These are phyloP conservation scores for Trametes maxima DNA, from an alignment of 768 basidiomycete species.

Conservation along the genomic window DNA sequence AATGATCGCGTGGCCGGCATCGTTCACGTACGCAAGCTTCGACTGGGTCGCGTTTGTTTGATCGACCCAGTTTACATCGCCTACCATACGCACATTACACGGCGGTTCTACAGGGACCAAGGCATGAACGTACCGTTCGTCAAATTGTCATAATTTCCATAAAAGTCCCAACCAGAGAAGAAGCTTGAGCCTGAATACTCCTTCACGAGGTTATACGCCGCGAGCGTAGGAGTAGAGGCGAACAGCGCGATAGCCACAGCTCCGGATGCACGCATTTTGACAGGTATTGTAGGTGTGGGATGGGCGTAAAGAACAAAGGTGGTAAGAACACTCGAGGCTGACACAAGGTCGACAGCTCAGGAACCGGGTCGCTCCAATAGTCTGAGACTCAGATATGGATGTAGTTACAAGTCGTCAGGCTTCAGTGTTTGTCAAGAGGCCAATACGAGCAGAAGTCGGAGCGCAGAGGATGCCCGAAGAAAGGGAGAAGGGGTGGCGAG, in stretches of 20 bases:
- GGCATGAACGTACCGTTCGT: conserved; percentile 32
- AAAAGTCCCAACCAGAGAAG: conserved; percentile 49
- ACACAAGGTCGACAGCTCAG: too few relatives aligned
- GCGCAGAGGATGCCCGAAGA: background rate
- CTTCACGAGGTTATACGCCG: conserved; percentile 38
- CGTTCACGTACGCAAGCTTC: conserved; percentile 61
- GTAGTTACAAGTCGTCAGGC: background rate
- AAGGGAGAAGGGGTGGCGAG: background rate
- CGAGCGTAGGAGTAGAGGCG: conserved; percentile 15
- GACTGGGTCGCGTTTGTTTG: conserved; percentile 47
- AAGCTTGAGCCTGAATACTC: conserved; percentile 43
- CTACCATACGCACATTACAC: conserved; percentile 44
- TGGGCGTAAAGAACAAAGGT: background rate
- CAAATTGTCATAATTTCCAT: conserved; percentile 40
- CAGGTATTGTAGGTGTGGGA: background rate
- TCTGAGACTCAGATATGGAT: background rate
- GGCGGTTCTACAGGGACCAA: too few relatives aligned
- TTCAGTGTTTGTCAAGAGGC: background rate
- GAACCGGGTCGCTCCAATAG: too few relatives aligned
- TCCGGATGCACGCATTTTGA: background rate
- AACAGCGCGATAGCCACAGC: conserved; percentile 14
- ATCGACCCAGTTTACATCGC: conserved; percentile 63
- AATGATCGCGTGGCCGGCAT: conserved; percentile 64
- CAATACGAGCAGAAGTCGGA: background rate
- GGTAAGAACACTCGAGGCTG: background rate